Base-by-base conservation (phyloP, 2,329 filamentous ascomycete species). In the Pestalotiopsis sp. region DNA sequence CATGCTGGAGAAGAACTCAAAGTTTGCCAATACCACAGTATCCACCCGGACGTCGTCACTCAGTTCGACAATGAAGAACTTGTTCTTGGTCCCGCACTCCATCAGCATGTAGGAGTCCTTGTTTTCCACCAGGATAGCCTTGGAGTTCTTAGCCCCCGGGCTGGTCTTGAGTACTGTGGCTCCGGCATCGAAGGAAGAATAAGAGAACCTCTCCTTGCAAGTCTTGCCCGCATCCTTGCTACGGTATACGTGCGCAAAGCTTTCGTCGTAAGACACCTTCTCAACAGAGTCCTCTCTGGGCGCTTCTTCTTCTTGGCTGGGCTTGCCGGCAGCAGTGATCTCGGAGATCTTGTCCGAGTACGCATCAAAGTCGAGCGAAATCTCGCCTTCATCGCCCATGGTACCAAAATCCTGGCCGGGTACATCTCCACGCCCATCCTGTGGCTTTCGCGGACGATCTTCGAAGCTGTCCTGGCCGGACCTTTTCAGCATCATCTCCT, bases 101-200 rank as follows among this genome's bases (percentile, higher is more conserved):
- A 98, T 93, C 60, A 98, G 87, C 94, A 99, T 97, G 80, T 99
- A 99, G 72, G 93, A 95, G 81, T 99, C 96, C 82, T 98, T 98
- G 82, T 98, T 98, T 83, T 99, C 96, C 57, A 97, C 91, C 57
- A 99, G 82, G 14, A 99, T 92, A 14, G 95, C 91, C 69, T 94
- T 97, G 17, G 94, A 87, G 71, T 96, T 97, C 79, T 96, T 97
- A 67, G 93, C 92, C 71, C 95, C 91, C 3, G 88, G 85, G 76
- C 97, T 97, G 2, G 93, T 93, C 83, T 98, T 98, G 70, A 97
- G 85, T 36, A 98, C 90, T 0, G 94, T 98, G 13, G 96, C 96
- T 12, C 96, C 96, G 70, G 94, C 97, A 79, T 99, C 96, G 76
- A 98, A 98, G 0, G 95, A 98, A 6, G 96, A 94, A 81, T 97